A percentile compares a stretch with the other conserved stretches of the same genome.
These are phyloP conservation scores for Mycosarcoma mackinlayi DNA, from an alignment of 1,284 basidiomycete species.

Conservation along the genomic window DNA sequence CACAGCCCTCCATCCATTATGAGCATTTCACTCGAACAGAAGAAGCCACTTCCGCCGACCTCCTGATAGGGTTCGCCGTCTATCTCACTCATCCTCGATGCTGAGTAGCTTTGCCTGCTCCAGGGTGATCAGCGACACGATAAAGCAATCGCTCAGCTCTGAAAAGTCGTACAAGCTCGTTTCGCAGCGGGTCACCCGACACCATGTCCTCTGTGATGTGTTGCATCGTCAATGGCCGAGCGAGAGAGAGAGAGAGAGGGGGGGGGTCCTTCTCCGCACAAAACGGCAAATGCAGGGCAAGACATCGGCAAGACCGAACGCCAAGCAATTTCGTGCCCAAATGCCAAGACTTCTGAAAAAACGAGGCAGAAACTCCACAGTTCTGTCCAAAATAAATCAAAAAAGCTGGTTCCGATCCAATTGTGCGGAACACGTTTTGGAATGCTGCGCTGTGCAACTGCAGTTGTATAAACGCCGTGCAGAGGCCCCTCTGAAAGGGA, in stretches of 20 bases:
- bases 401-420: constrained; percentile 5
- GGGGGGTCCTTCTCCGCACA: constrained; percentile 12
- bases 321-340: constrained; percentile 24
- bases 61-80: constrained; percentile 1
- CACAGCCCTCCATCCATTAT: not conserved
- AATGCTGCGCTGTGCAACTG: constrained; percentile 1
- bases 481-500: not conserved
- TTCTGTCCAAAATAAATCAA: not conserved
- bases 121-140: too few species aligned
- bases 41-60: too few species aligned
- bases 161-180: too few species aligned
- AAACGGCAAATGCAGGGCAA: not conserved
- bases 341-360: constrained; percentile 25
- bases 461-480: not conserved
- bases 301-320: constrained; percentile 2
- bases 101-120: not conserved
- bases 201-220: too few species aligned
- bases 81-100: not conserved
- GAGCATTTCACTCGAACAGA: too few species aligned
- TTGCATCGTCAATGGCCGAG: not conserved
- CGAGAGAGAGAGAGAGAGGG: not conserved
- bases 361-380: constrained; percentile 1
- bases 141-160: too few species aligned
- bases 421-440: too few species aligned
- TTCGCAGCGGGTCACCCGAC: too few species aligned